Conservation (phyloP, 1,284 basidiomycete species). For the Ganoderma sinense region DNA sequence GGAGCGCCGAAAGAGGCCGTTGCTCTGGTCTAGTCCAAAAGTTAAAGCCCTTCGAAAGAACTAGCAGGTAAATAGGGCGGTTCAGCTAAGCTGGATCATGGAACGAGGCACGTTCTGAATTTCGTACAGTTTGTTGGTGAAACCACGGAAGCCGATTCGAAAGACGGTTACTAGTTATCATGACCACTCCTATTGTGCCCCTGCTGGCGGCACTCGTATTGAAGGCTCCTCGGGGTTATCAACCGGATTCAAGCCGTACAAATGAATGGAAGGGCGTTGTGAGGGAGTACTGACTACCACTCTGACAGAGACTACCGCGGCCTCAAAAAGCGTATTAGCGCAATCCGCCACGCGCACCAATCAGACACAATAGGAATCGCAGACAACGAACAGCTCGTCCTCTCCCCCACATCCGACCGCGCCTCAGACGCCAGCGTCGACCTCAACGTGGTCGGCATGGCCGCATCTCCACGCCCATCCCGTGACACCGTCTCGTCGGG, state of each 20-base stretch:
- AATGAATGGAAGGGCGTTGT: neutral
- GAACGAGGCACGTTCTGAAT: no score
- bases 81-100: no score
- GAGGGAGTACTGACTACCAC: conserved; percentile 2
- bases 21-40: no score
- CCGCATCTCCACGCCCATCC: conserved; percentile 1
- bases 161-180: no score
- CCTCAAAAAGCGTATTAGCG: conserved; percentile 73
- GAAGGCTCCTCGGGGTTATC: neutral
- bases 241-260: neutral
- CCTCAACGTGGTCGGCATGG: neutral
- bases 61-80: no score
- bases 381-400: conserved; percentile 17
- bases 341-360: conserved; percentile 57
- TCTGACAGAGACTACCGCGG: conserved; percentile 74
- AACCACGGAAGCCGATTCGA: no score
- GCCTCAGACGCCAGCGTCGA: conserved; percentile 16
- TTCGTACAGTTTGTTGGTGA: no score
- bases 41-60: no score
- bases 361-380: conserved; percentile 19
- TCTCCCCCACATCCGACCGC: conserved; percentile 13
- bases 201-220: no score
- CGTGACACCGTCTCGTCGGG: neutral
- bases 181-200: no score
- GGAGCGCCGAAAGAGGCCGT: no score